Percentiles rank a stretch among this genome's conserved stretches.
Evolutionary conservation across 176 grass and related monocot genomes (phyloP).

Genomic region (Phoenix roebelenii): DNA sequence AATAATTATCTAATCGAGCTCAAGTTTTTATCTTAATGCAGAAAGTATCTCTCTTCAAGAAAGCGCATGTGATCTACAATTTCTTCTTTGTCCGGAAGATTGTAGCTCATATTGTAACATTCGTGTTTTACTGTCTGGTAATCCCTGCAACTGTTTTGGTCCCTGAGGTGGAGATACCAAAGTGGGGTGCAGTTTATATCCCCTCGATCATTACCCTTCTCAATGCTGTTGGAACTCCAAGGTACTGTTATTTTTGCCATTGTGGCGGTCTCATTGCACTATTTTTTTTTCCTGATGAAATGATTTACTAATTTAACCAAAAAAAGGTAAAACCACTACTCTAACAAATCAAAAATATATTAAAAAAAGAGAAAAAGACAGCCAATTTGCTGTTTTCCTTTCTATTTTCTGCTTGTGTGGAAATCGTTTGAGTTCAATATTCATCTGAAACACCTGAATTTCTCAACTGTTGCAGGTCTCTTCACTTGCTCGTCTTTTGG

Average conservation of each 20-base stretch:
- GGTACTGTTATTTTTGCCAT: not conserved
- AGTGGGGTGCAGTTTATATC: conserved; percentile 1
- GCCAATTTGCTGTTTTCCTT: no score
- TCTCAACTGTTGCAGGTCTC: not conserved
- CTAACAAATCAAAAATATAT: no score
- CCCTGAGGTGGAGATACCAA: conserved; percentile 5
- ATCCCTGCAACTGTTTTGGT: conserved; percentile 11
- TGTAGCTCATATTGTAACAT: conserved; percentile 1
- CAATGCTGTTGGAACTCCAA: conserved; percentile 8
- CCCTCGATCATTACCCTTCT: conserved; percentile 6
- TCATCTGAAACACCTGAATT: not conserved
- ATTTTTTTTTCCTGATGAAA: no score
- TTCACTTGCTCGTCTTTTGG: conserved; percentile 1
- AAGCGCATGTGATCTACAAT: conserved; percentile 5
- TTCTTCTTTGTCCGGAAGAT: conserved; percentile 4
- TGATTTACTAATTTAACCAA: no score
- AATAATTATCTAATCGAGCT: not conserved
- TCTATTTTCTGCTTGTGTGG: no score
- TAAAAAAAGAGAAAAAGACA: no score
- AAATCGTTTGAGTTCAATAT: not conserved
- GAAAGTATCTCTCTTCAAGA: not conserved
- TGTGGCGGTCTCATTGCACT: not conserved
- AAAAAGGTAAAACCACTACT: no score
- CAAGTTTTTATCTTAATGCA: not conserved
- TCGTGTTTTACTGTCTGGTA: conserved; percentile 2